Base-by-base conservation (phyloP, 148 eudicot species). In the Hydrangea macrophylla region DNA sequence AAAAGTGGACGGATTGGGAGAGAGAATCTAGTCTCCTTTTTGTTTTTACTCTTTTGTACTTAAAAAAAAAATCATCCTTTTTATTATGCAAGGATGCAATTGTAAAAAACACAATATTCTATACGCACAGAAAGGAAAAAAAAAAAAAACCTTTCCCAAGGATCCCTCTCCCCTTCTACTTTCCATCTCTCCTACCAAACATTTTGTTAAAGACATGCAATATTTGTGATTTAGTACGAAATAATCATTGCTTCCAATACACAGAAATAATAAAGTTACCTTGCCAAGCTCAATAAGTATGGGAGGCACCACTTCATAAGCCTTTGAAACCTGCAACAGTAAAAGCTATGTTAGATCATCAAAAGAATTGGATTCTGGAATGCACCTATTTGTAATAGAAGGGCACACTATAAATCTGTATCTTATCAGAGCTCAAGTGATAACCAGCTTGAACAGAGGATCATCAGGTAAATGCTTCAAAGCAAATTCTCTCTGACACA, bases 401-500 rank as follows among this genome's bases (percentile, higher is more conserved):
- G 32, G 58, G 70, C 33, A 33, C 20, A 35, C 27, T 15, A 18
- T 39, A n/a, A n/a, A n/a, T n/a, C 30, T 9, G 45, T 23, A 8
- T 22, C 20, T 40, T 32, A 48, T 61, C 23, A 74, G 48, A 73
- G 69, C 70, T 71, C 50, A 69, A 57, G 62, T 51, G 18, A 36
- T 58, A 51, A 94, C 99, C 97, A 94, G 73, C 79, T 87, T 86
- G 75, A 94, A 94, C 17, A 94, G 83, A 40, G 97, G 97, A 76
- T 94, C 97, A 7, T 90, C 84, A 50, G 99, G 99, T 63, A 94
- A 72, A 74, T 94, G 99, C 83, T 91, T 94, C 79, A 90, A 59
- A 23, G 97, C 97, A 61, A 94, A 94, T 75, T 90, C 99, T 76
- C 97, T 85, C 79, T 90, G 99, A 76, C 99, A 94, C 51, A 80